Percentiles rank a stretch among this genome's conserved stretches.
Evolutionary conservation across 2,329 filamentous ascomycete species (phyloP).

Genomic region (Arthroderma sp.): DNA sequence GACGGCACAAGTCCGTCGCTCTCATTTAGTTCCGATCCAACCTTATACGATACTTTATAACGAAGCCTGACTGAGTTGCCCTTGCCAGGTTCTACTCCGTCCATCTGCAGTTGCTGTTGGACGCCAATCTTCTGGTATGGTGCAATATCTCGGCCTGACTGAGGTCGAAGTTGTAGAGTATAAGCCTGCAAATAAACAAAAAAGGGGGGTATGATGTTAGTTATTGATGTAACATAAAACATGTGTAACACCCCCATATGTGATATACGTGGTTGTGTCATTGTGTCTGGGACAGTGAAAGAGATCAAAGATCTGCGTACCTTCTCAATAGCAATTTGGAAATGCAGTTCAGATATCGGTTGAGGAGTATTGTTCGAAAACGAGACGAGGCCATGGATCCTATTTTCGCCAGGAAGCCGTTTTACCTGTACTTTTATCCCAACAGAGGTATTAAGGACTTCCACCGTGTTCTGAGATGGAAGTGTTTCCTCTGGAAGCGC

Average conservation of each 20-base stretch:
- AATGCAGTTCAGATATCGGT: conserved; percentile 67
- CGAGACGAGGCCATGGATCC: conserved; percentile 58
- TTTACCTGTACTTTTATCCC: conserved; percentile 62
- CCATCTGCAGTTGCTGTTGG: conserved; percentile 66
- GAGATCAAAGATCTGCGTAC: conserved; percentile 38
- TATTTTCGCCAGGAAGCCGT: conserved; percentile 44
- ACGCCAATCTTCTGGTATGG: conserved; percentile 65
- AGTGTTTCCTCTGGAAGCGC: conserved; percentile 56
- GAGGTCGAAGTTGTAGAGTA: conserved; percentile 68
- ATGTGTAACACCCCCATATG: background rate
- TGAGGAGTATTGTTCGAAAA: conserved; percentile 71
- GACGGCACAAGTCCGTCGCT: conserved; percentile 78
- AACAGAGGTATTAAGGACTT: conserved; percentile 57
- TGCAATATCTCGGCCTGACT: conserved; percentile 63
- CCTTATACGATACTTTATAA: conserved; percentile 72
- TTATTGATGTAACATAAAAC: background rate
- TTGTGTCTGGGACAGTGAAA: background rate
- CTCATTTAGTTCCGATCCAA: conserved; percentile 51
- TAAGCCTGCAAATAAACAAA: conserved; percentile 48
- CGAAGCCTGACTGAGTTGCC: conserved; percentile 77
- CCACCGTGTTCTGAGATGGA: conserved; percentile 51
- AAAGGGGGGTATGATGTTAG: conserved; percentile 3
- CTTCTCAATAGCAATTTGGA: conserved; percentile 88
- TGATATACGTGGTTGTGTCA: too few relatives aligned
- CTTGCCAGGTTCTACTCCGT: conserved; percentile 59